Conservation (phyloP, 768 basidiomycete species). For the Russula emetica region DNA sequence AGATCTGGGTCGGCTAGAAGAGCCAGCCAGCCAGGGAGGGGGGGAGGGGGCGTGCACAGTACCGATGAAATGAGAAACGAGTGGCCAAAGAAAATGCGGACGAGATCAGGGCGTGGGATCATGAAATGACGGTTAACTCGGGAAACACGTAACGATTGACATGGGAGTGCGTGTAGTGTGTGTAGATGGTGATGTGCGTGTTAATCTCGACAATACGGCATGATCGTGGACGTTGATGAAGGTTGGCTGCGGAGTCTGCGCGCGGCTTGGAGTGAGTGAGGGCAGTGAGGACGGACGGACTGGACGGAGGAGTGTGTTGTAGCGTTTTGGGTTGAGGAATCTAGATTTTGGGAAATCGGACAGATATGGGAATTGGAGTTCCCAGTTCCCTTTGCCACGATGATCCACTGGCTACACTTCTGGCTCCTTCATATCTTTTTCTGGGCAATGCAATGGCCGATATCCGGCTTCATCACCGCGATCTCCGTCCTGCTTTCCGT, state of each 20-base stretch:
- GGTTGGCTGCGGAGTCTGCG: background rate
- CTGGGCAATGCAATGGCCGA: constrained; percentile 12
- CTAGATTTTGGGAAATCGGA: constrained; percentile 6
- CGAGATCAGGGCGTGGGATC: background rate
- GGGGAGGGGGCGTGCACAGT: background rate
- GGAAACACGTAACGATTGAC: constrained; percentile 9
- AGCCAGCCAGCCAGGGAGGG: too few relatives aligned
- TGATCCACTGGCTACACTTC: constrained; percentile 10
- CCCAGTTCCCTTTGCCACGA: background rate
- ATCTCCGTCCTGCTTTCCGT: constrained; percentile 23
- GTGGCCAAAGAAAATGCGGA: background rate
- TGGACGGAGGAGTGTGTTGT: background rate
- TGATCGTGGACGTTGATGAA: background rate
- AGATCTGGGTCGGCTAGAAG: background rate
- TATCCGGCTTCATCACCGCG: constrained; percentile 20
- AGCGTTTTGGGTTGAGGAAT: constrained; percentile 5
- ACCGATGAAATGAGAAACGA: background rate
- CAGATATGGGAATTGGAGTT: background rate
- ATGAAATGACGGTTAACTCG: background rate
- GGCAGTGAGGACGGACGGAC: background rate
- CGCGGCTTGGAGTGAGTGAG: constrained; percentile 1
- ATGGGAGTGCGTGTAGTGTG: constrained; percentile 1
- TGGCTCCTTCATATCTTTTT: constrained; percentile 8
- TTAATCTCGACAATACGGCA: constrained; percentile 8
- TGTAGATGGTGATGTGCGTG: constrained; percentile 5